Conservation (phyloP, 2,329 filamentous ascomycete genomes). For the Trichophyton simii region DNA sequence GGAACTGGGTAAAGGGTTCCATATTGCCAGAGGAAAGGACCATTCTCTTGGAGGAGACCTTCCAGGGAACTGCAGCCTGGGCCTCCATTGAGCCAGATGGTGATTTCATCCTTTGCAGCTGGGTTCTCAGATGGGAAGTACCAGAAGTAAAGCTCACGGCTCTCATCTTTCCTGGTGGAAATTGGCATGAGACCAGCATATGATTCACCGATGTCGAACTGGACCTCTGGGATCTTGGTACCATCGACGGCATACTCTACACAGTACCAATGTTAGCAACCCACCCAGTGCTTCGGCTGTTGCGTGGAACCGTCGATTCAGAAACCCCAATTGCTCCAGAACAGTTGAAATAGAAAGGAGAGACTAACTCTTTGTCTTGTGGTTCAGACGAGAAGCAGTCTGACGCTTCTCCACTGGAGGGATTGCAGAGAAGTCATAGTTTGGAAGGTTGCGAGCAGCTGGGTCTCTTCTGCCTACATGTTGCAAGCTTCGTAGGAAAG, state of each 20-base stretch:
- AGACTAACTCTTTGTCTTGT: slow-evolving; percentile 8
- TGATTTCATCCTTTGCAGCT: slow-evolving; percentile 33
- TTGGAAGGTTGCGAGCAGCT: not conserved
- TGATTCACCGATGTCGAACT: slow-evolving; percentile 51
- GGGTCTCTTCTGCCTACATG: slow-evolving; percentile 6
- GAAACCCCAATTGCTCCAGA: not conserved
- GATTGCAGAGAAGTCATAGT: not conserved
- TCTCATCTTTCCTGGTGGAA: slow-evolving; percentile 34
- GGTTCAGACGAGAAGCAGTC: slow-evolving; percentile 5
- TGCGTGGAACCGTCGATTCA: not conserved
- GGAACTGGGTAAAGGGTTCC: slow-evolving; percentile 53
- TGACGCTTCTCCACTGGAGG: not conserved
- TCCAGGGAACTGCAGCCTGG: slow-evolving; percentile 48
- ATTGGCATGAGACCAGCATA: slow-evolving; percentile 44
- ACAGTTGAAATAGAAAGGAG: not conserved
- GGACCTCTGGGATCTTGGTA: slow-evolving; percentile 51
- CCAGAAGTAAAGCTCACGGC: slow-evolving; percentile 38
- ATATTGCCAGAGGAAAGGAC: slow-evolving; percentile 55
- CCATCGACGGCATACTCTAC: slow-evolving; percentile 54
- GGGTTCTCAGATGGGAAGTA: slow-evolving; percentile 38
- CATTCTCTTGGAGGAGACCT: slow-evolving; percentile 64
- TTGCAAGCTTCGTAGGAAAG: slow-evolving; percentile 3
- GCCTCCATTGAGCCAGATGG: slow-evolving; percentile 41
- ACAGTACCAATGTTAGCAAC: not conserved
- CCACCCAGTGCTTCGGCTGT: no score